Base-by-base conservation (phyloP, 2,329 filamentous ascomycete genomes). In the Dothideomycetidae sp. region DNA sequence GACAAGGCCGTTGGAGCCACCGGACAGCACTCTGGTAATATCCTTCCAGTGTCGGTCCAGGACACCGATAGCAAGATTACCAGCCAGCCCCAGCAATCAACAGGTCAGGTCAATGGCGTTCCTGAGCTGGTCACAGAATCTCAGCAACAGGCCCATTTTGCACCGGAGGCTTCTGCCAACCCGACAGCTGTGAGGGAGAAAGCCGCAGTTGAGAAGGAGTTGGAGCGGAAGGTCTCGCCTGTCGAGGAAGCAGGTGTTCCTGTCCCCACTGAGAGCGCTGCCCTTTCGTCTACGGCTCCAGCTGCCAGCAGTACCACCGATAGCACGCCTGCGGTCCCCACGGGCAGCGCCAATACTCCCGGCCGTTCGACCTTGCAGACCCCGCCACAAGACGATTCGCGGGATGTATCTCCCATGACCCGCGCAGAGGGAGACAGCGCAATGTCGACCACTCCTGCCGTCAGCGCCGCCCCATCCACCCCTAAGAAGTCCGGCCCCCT, bases 91-190 rank as follows among this genome's bases (percentile, higher is more conserved):
- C 28, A 17, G 11, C 35, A 17, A 29, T 16, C 5, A 17, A 13
- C n/a, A n/a, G n/a, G n/a, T 17, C 35, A 4, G 10, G 13, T 10
- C 14, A 53, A 51, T 21, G 53, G 49, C 17, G 70, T 72, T 10
- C 76, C 76, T 21, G 68, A 73, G 43, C 57, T 77, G 29, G 80
- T 84, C 36, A 75, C 71, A 53, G 71, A 81, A 52, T 81, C 76
- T 59, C 78, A 84, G 51, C 65, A 74, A 48, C 69, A 75, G 53
- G 77, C 78, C 12, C 59, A 71, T 36, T 63, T 64, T 32, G 62
- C 66, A 3, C 71, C 78, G 11, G 79, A 82, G 53, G 78, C 80
- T 5, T 75, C 75, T 45, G 75, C 67, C 28, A 63, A 73, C 36
- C 59, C 71, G 19, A 64, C 70, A 26, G 77, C 78, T 50, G 50